Percentiles rank a stretch among this genome's conserved stretches.
Conservation (phyloP, 2,329 filamentous ascomycete genomes). For the Trichophyton schoenleinii region DNA sequence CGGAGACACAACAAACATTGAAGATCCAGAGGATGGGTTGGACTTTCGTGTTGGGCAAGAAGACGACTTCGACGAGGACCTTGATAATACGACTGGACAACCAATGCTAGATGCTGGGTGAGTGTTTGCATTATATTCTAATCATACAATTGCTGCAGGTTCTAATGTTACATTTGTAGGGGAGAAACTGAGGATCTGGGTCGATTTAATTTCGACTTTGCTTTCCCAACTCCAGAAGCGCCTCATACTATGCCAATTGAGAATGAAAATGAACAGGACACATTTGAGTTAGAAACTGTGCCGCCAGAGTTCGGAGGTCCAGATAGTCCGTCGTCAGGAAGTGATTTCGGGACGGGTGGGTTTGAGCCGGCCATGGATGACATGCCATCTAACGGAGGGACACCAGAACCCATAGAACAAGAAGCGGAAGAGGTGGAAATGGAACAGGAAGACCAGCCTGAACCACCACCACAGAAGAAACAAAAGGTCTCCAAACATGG, state of each 20-base stretch:
- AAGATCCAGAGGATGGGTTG: conserved; percentile 29
- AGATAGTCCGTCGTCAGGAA: conserved; percentile 19
- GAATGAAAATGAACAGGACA: conserved; percentile 24
- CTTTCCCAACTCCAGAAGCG: conserved; percentile 27
- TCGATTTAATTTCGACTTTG: conserved; percentile 31
- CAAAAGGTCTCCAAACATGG: conserved; percentile 56
- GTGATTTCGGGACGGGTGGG: conserved; percentile 20
- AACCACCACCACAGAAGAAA: conserved; percentile 17
- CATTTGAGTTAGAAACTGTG: conserved; percentile 23
- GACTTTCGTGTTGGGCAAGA: conserved; percentile 29
- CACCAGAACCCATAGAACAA: conserved; percentile 6
- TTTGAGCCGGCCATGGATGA: conserved; percentile 22
- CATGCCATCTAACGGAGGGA: not conserved
- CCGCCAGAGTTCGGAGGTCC: conserved; percentile 17
- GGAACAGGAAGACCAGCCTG: not conserved
- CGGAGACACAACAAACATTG: conserved; percentile 35
- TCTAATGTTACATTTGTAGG: conserved; percentile 16
- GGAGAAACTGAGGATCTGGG: conserved; percentile 34
- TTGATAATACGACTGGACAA: conserved; percentile 26
- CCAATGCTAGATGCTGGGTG: conserved; percentile 30
- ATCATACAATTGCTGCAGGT: not conserved
- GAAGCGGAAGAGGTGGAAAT: conserved; percentile 7
- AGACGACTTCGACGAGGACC: conserved; percentile 23
- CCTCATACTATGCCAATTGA: conserved; percentile 20
- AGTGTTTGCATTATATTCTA: conserved; percentile 12